Base-by-base conservation (phyloP, 208 protist species). In the Acanthamoeba castellanii region DNA sequence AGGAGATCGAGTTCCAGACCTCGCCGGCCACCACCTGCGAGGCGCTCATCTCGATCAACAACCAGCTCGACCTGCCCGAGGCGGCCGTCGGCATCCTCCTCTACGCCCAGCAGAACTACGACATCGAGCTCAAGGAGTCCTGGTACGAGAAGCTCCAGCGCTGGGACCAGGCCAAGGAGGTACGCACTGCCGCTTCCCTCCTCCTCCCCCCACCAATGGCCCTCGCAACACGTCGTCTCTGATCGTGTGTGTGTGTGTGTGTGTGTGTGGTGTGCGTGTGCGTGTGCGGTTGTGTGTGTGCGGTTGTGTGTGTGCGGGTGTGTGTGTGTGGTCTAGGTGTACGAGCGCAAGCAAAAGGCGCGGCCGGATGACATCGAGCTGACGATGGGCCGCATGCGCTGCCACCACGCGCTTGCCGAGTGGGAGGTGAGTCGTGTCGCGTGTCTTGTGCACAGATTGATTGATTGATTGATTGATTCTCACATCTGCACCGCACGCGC, bases 61-160 rank as follows among this genome's bases (percentile, higher is more conserved):
- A 99, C 96, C 97, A 99, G 87, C 97, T 99, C 96, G 96, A 98
- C 45, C 50, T 95, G 55, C 92, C 99, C 18, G 99, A 99, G 96
- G 99, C 99, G 64, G 99, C 99, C 0, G 97, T 98, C 95, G 99
- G 99, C 87, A 98, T 99, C 57, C 97, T 99, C 25, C 98, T 98
- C 87, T 99, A 99, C 95, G 99, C 99, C 50, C 95, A 98, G 93
- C 92, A 81, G 30, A n/a, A 81, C n/a, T 95, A 97, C 55, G 94
- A 64, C 37, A 94, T 97, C 2, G 95, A 99, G 94, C 78, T 98
- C 13, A 97, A 98, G 81, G 97, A 98, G 95, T 93, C 70, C 45
- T 98, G 97, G 97, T 98, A 98, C 88, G 98, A 99, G 93, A 99
- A 99, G 96, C 96, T 99, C 72, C 98, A 99, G 94, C 98, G 99